phyloP scores from a whole-genome alignment of 257 asterid genomes.

The Penstemon barbatus region DNA sequence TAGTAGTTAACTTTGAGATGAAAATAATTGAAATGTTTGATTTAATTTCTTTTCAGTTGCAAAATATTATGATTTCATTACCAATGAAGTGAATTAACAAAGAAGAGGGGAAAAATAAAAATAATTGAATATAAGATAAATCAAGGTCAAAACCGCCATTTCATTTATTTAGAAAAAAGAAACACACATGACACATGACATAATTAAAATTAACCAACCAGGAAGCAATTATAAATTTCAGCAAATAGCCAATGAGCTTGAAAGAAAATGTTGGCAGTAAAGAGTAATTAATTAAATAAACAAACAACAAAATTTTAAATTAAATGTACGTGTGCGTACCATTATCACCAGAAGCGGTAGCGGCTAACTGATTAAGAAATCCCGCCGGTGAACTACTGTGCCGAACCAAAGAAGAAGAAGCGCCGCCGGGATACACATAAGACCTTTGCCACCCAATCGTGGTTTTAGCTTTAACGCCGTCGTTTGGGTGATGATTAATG shows the following conservation, averaged over 20 bases:
- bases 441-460: conserved; percentile 45
- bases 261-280: background rate
- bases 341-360: conserved; percentile 43
- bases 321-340: conserved; percentile 39
- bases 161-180: background rate
- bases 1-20: no score
- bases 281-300: background rate
- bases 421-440: conserved; percentile 24
- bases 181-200: no score
- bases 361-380: conserved; percentile 64
- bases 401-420: conserved; percentile 47
- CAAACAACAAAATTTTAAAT: background rate
- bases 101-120: no score
- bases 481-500: background rate
- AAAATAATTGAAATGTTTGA: no score
- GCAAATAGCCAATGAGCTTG: conserved; percentile 21
- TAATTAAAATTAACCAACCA: background rate
- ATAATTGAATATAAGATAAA: background rate
- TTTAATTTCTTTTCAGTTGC: no score
- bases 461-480: background rate
- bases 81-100: no score
- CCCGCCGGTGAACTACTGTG: conserved; percentile 90
- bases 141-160: conserved; percentile 30
- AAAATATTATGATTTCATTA: no score
- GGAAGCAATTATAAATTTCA: conserved; percentile 11